Base-by-base conservation (phyloP, 2,329 filamentous ascomycete species). In the Calonectria pauciramosa region DNA sequence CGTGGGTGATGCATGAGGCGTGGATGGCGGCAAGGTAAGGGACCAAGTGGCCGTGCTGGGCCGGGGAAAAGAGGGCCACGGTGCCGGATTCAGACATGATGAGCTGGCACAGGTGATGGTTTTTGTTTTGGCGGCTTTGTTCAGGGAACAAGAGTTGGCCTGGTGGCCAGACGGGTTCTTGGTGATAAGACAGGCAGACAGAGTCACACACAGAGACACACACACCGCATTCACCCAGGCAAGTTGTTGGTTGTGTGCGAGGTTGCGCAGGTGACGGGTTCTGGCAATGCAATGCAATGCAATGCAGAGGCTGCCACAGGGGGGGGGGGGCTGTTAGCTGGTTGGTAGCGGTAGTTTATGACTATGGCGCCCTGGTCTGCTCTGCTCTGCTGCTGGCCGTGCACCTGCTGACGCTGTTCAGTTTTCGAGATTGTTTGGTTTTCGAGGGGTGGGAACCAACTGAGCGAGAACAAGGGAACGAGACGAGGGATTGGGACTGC, bases 21-120 rank as follows among this genome's bases (percentile, higher is more conserved):
- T 93, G 91, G 30, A 93, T 86, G 60, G 88, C 87, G 44, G 90
- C 91, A 23, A 93, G 86, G 79, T 90, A 90, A 20, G 89, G 87
- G 30, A 91, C 86, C 28, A 93, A 86, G 79, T 90, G 87, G 34
- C 84, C 80, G 78, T 93, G 89, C 44, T 85, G 82, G 10, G 80
- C 81, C 4, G 86, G 83, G 32, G 85, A 83, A 82, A 89, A 91
- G 77, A 88, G 76, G 65, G 86, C 80, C 36, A 87, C 85, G 65
- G 81, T 82, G 65, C 83, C 83, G n/a, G 83, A 75, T 20, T 75
- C 77, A 44, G 84, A 77, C 82, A 85, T 85, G 56, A 44, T 30
- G 70, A 51, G 28, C 38, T 34, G 60, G 26, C 26, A 14, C 26
- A 26, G 44, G 1, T 2, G 44, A n/a, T n/a, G n/a, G 44, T 47